Evolutionary conservation across 2,329 filamentous ascomycete species (phyloP), one percentile per base, ranked within the genome.

Genomic region (Mycosphaerella sp.): DNA sequence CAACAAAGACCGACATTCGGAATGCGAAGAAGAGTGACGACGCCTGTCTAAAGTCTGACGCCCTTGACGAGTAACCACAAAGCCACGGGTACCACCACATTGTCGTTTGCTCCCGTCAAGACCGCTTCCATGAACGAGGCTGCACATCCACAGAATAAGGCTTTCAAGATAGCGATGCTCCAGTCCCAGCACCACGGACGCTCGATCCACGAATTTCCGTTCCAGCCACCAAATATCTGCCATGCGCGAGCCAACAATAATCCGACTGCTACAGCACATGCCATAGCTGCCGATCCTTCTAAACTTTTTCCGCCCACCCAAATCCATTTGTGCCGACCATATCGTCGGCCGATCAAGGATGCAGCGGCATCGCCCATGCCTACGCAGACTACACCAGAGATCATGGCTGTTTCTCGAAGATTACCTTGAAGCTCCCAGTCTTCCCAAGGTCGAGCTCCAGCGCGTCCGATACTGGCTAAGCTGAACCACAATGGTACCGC

Each of bases 231-330:
- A 23, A 89, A 56, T 40, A 78, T 76, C 59, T 96, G 74, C 90
- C 91, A 97, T 12, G 75, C 66, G 63, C 84, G 86, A 2, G 85
- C 86, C 4, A 79, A 74, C 42, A 85, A 72, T 44, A 97, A 76
- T 0, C 92, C 93, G 4, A 79, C 59, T 48, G 85, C 86, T 4
- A 97, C 93, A 2, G 89, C 91, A 4, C 75, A 71, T 1, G 85
- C 86, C 71, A 98, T 97, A 0, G 93, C 93, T 6, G 85, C 60
- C 52, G 79, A 83, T 11, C 93, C 93, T 71, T 98, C 92, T 1
- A 98, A 77, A 59, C 89, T 95, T 78, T 98, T 98, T 11, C 91
- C 92, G 3, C 93, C 93, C 11, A 89, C 88, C 93, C 93, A 98
- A 23, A 91, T 80, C 93, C 93, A 98, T 75, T 96, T 97, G 34